Base-by-base conservation (phyloP, 108 stramenopile genomes). In the Halocafeteria seosinensis region DNA sequence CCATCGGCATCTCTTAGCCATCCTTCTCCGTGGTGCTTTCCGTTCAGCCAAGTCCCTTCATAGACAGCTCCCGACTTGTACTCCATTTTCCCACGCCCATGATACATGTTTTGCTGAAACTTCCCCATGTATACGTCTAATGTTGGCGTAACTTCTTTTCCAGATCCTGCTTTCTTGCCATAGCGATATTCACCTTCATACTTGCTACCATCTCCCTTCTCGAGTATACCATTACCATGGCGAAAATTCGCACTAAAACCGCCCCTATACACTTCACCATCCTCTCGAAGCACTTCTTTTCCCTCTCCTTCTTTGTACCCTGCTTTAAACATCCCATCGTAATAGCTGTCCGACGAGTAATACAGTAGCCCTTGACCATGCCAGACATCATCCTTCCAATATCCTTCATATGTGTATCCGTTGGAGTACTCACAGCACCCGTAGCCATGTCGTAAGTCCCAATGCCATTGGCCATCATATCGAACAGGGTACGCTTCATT, bases 351-450 rank as follows among this genome's bases (percentile, higher is more conserved):
- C 25, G 50, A 50, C 11, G 1, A 28, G 23, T 36, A 68, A 11
- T 42, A 23, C 24, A 36, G 24, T 33, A 62, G 27, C 0, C 67
- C 67, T 9, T 21, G 23, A 26, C 67, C 67, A 28, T 30, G 50
- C 13, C 30, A 11, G 1, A 36, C 23, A 5, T 50, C 67, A 31
- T 25, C 61, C 9, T 8, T 33, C 21, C 32, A 68, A 17, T 35
- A 23, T 30, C 67, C 67, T 28, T 61, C 61, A 50, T 68, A 68
- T 3, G 36, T 25, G 47, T 42, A 33, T 3, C 55, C 61, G 23
- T n/a, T 5, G 4, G 3, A 38, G 30, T n/a, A 5, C 3, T 35
- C 21, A 23, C 5, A 27, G 6, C 3, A 25, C 37, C 60, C 60
- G 6, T 34, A 1, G 60, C 60, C 60, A 6, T 4, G 1, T 35